Evolutionary conservation across 2,329 filamentous ascomycete species (phyloP).

Genomic region (Claviceps sp.): DNA sequence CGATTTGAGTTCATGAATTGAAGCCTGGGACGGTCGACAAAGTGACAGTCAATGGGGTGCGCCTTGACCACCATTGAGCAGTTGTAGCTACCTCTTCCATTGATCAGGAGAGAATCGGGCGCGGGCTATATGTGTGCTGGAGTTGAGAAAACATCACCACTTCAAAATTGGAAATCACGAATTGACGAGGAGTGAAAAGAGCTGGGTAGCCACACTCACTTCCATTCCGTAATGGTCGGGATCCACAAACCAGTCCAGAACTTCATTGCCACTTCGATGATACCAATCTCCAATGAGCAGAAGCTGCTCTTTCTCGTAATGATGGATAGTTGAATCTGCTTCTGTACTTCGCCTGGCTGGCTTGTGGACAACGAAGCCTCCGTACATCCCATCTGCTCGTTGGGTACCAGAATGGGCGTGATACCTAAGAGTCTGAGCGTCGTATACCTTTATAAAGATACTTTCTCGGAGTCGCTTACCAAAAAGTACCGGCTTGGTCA

Average conservation of each 20-base stretch:
- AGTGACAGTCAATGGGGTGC: constrained; percentile 6
- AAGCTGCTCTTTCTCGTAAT: constrained; percentile 20
- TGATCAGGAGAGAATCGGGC: constrained; percentile 26
- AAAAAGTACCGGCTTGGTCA: constrained; percentile 41
- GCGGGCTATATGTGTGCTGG: constrained; percentile 22
- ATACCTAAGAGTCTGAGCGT: constrained; percentile 26
- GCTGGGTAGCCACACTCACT: constrained; percentile 4
- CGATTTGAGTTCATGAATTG: constrained; percentile 4
- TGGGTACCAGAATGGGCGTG: constrained; percentile 49
- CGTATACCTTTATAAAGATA: not conserved
- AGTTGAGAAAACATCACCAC: constrained; percentile 2
- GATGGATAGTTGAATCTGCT: constrained; percentile 7
- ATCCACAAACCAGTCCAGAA: constrained; percentile 12
- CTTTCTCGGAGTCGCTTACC: constrained; percentile 23
- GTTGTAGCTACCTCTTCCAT: constrained; percentile 17
- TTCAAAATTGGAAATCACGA: constrained; percentile 11
- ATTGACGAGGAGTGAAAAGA: not conserved
- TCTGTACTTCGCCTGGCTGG: constrained; percentile 17
- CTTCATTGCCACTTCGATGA: constrained; percentile 21
- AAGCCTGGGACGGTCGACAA: constrained; percentile 4
- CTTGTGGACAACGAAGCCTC: constrained; percentile 22
- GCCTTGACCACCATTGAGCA: constrained; percentile 11
- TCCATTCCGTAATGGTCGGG: constrained; percentile 9
- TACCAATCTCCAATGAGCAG: constrained; percentile 26
- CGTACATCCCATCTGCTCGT: constrained; percentile 7